Evolutionary conservation across 164 flowering plant species (phyloP).

Genomic region (Vitis cinerea): DNA sequence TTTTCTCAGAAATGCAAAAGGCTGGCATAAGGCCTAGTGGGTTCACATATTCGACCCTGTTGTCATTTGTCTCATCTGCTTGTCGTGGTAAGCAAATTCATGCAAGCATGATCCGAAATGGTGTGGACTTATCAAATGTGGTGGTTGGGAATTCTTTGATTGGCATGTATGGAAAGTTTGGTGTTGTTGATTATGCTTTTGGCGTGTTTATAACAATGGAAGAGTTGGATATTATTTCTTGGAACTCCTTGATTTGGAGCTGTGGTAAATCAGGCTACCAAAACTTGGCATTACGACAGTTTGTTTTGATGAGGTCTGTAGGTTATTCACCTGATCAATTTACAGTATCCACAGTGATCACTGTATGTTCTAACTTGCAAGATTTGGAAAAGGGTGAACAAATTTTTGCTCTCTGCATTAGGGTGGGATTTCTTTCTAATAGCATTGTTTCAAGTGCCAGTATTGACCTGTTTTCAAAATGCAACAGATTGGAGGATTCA

Average conservation of each 20-base stretch:
- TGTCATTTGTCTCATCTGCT: slow-evolving; percentile 21
- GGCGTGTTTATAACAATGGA: slow-evolving; percentile 45
- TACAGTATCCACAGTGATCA: slow-evolving; percentile 43
- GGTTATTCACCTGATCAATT: slow-evolving; percentile 48
- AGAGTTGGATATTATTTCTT: slow-evolving; percentile 37
- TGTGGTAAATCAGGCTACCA: slow-evolving; percentile 34
- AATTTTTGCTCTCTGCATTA: slow-evolving; percentile 46
- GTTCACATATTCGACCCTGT: slow-evolving; percentile 40
- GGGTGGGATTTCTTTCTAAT: slow-evolving; percentile 57
- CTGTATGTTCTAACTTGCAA: slow-evolving; percentile 41
- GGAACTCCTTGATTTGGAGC: slow-evolving; percentile 46
- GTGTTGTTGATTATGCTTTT: slow-evolving; percentile 43
- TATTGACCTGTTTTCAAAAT: slow-evolving; percentile 75
- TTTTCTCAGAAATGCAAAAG: slow-evolving; percentile 20
- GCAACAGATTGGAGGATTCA: slow-evolving; percentile 63
- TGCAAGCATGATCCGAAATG: slow-evolving; percentile 33
- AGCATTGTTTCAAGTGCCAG: slow-evolving; percentile 59
- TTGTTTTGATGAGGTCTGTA: slow-evolving; percentile 30
- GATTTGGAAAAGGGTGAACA: slow-evolving; percentile 60
- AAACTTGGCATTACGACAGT: slow-evolving; percentile 35
- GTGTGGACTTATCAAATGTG: slow-evolving; percentile 24
- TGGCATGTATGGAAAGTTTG: slow-evolving; percentile 49
- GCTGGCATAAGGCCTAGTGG: slow-evolving; percentile 34
- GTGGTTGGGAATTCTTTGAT: slow-evolving; percentile 54
- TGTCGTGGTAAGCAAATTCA: slow-evolving; percentile 46